These are phyloP conservation scores for Kluyveromyces starmeri DNA, from an alignment of 805 yeast genomes.

Conservation along the genomic window DNA sequence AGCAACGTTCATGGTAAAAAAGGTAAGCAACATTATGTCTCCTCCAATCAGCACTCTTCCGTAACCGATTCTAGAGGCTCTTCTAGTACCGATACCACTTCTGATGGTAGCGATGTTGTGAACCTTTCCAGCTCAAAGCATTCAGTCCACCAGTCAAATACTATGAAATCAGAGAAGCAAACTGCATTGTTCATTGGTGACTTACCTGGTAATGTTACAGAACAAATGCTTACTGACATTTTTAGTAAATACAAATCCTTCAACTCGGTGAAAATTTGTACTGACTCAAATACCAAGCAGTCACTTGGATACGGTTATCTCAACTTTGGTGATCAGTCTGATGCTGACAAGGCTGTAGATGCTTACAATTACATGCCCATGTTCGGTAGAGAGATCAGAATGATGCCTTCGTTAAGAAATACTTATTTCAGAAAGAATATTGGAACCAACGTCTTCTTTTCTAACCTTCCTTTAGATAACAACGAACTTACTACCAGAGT, in stretches of 20 bases:
- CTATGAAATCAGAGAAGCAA: conserved; percentile 6
- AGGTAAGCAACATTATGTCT: not conserved
- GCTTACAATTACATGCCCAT: conserved; percentile 43
- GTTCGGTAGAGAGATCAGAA: conserved; percentile 38
- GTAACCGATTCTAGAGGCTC: conserved; percentile 2
- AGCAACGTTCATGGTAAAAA: not conserved
- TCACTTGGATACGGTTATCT: conserved; percentile 71
- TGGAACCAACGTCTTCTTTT: conserved; percentile 44
- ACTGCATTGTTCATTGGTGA: conserved; percentile 56
- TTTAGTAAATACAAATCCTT: conserved; percentile 40
- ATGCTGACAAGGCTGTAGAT: conserved; percentile 49
- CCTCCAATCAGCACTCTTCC: not conserved
- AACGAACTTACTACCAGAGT: conserved; percentile 32
- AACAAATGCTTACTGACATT: conserved; percentile 35
- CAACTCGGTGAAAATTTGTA: conserved; percentile 51
- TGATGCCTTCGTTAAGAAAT: conserved; percentile 48
- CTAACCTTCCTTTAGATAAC: conserved; percentile 33
- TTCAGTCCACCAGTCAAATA: conserved; percentile 1
- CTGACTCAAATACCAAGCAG: conserved; percentile 41
- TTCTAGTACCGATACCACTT: conserved; percentile 4
- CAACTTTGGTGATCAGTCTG: conserved; percentile 42
- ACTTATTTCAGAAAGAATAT: conserved; percentile 32
- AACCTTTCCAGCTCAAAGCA: conserved; percentile 2
- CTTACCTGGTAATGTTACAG: conserved; percentile 41
- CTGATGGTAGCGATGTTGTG: conserved; percentile 4